Evolutionary conservation across 2,329 filamentous ascomycete genomes (phyloP), one percentile per base, ranked within the genome.

Genomic region (Emmonsiellopsis sp.): DNA sequence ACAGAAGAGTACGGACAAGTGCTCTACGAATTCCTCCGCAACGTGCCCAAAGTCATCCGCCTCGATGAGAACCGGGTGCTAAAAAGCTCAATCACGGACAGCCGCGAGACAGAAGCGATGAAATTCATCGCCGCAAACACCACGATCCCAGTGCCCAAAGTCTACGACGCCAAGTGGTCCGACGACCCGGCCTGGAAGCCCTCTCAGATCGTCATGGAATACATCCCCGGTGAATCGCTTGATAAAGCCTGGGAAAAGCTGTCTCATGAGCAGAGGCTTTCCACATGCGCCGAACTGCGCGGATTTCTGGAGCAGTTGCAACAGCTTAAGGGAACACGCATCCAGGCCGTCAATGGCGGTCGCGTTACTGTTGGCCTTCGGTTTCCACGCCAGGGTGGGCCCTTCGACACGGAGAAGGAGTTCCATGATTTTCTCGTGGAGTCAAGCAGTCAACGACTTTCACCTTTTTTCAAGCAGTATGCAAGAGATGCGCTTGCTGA

Each of bases 371-470:
- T 50, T 15, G 54, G 54, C 6, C 11, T 50, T 45, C 6, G 11
- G 10, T 26, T 26, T 46, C n/a, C 44, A 2, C 30, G 44, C 10
- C 8, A 9, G 31, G 50, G 50, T 9, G 44, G 50, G 11, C 50
- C 54, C 5, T 55, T 55, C 15, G 32, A 50, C 11, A 50, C 54
- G 13, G 50, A 55, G 31, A 50, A 50, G 26, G 50, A 55, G 40
- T 53, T 55, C 11, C 45, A 50, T n/a, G 50, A 52, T 26, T 55
- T 55, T 43, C 49, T 55, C 7, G 16, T 48, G 40, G 11, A 9
- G 10, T 15, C 20, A 30, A 15, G n/a, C 6, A 8, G 44, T 7
- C 7, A 46, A n/a, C 15, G 30, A 11, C 30, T 31, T 31, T n/a
- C 16, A 5, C 30, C 13, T 10, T 11, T 10, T 7, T 41, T 38